Evolutionary conservation across 1,139 yeast species (phyloP), one percentile per base, ranked within the genome.

Genomic region (Sporopachydermia cereana): DNA sequence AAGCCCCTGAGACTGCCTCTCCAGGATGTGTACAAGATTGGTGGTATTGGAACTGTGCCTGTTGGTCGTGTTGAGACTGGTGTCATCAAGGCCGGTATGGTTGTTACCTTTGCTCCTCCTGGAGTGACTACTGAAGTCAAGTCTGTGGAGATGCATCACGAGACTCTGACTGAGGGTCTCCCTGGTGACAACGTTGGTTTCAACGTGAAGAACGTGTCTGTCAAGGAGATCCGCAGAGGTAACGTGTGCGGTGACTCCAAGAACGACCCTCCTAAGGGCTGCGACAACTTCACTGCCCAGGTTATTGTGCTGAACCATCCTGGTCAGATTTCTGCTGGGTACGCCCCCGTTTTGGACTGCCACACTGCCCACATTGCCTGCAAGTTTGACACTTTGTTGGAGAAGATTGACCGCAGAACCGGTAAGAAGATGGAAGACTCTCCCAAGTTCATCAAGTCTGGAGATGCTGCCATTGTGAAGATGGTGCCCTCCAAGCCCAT

Each of bases 181-280:
- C 93, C 93, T 76, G 93, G 93, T 82, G 93, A 84, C 85, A 84
- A 84, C 68, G 93, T 83, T 65, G 93, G 94, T 67, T 84, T 83
- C 91, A 83, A 83, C 82, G 89, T 83, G 69, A 84, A 83, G 88
- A 83, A 83, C 76, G 93, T 83, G 66, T 84, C 93, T 71, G 91
- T 84, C 61, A 83, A 83, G 83, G 94, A 83, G 67, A 83, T 83
- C 67, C 83, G 91, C 75, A 84, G 93, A 79, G 94, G 94, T 77
- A 83, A 84, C 85, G 94, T 83, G 62, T 76, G 84, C 73, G 93
- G 93, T 81, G 93, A 84, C 84, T 77, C 91, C 72, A 84, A 84
- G 84, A 80, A 82, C 80, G 94, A 84, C 67, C 93, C 94, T 68
- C 93, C 94, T 66, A 71, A 72, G 76, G 93, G 77, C 64, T 69